Base-by-base conservation (phyloP, 2,329 filamentous ascomycete genomes). In the Herpotrichia juniperi region DNA sequence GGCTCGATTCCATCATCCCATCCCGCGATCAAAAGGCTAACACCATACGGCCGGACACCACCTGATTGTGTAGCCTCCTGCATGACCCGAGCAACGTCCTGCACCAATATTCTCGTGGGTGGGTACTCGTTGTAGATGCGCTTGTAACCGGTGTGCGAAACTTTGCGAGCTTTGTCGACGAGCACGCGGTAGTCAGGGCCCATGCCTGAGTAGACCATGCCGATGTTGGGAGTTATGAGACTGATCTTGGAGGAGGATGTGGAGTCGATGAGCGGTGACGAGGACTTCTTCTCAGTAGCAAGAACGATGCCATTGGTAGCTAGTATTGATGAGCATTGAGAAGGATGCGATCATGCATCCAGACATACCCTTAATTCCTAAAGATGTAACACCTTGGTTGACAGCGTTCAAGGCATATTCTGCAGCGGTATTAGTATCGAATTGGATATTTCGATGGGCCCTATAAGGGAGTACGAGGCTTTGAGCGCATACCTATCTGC, bases 71-170 rank as follows among this genome's bases (percentile, higher is more conserved):
- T 99, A 56, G 94, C 94, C 79, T 99, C 94, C 79, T 99, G 94
- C 88, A 99, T 97, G 63, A 97, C 93, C 60, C 92, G 86, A 54
- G 94, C 94, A 51, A 99, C 93, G 71, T 99, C 94, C 79, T 99
- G 94, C 51, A 99, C 94, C 79, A 99, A 85, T 88, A 99, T 99
- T 76, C 94, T 88, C 51, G 94, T 99, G 5, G 94, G 94, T n/a
- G 94, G 94, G 81, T 99, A 99, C 81, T 99, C 94, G 80, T 99
- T 99, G 83, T 99, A 99, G 81, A 99, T 93, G 77, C 94, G 91
- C 86, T 99, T 99, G 87, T 99, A 99, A 76, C 88, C 89, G 42
- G 94, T 96, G 80, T 99, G 94, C 50, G 93, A 96, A 63, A 97
- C 94, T 79, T 97, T 99, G 73, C 94, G 92, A 66, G 94, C 94